These are phyloP conservation scores for Malassezia cuniculi DNA, from an alignment of 1,284 basidiomycete genomes.

Conservation along the genomic window DNA sequence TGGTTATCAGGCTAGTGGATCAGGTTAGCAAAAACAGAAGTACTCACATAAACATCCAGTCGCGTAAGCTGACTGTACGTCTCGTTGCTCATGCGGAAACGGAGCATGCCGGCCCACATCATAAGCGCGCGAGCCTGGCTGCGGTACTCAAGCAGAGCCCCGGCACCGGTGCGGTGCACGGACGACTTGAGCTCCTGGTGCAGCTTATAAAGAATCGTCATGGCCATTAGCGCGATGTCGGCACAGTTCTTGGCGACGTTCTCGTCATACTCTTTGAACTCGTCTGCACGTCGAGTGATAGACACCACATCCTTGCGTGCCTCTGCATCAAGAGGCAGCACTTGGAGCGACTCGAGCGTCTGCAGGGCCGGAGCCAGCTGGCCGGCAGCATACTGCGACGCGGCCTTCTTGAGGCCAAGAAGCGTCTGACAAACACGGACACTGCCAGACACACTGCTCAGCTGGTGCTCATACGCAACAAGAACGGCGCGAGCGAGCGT, in stretches of 20 bases:
- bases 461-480: constrained; percentile 63
- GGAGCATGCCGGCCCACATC: constrained; percentile 44
- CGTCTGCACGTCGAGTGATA: constrained; percentile 74
- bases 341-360: constrained; percentile 75
- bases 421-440: constrained; percentile 55
- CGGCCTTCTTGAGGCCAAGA: constrained; percentile 67
- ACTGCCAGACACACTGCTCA: constrained; percentile 62
- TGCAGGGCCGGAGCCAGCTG: constrained; percentile 64
- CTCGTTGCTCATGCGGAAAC: constrained; percentile 44
- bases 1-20: too few relatives aligned
- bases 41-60: constrained; percentile 35
- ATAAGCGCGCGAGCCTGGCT: constrained; percentile 39
- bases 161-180: constrained; percentile 22
- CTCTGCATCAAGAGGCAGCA: constrained; percentile 67
- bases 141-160: constrained; percentile 32
- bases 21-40: too few relatives aligned
- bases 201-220: constrained; percentile 66
- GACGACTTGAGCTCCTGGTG: constrained; percentile 37
- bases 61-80: constrained; percentile 42
- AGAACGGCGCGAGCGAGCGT: constrained; percentile 69
- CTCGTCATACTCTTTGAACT: constrained; percentile 75
- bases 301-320: constrained; percentile 57
- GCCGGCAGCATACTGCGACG: constrained; percentile 61
- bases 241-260: constrained; percentile 78
- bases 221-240: constrained; percentile 75